Base-by-base conservation (phyloP, 106 monocot species). In the Gastrodia elata region DNA sequence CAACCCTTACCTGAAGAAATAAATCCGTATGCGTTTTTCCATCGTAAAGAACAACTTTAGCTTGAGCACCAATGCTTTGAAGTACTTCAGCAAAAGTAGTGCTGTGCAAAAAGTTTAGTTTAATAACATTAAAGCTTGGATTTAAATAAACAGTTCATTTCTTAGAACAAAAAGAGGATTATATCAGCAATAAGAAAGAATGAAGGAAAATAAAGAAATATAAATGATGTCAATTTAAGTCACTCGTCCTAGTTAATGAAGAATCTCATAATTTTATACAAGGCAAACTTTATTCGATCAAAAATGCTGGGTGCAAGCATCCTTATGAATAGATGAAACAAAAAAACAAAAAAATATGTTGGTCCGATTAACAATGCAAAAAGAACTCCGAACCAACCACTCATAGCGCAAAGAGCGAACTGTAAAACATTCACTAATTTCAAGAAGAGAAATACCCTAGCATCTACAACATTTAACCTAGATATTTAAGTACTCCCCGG, bases 11-110 rank as follows among this genome's bases (percentile, higher is more conserved):
- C 87, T 91, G 91, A 76, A 91, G 78, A 76, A 91, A 91, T 42
- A 91, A 59, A 76, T 91, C 91, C n/a, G 91, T 91, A 28, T 91
- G 91, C 37, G 91, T 87, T 76, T 91, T 91, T 40, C 83, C 87
- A 79, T 91, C 83, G 75, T 81, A 91, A 0, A 87, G 73, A n/a
- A 91, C 71, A 68, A 87, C 49, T 76, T 80, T 79, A 61, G 71
- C 82, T 79, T 81, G 58, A 43, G 39, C 80, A 57, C 85, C 84
- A 64, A 70, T 70, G 38, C 74, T 74, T 18, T 57, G 74, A 79
- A 91, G 84, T 38, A 85, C 82, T 78, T 87, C 87, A 35, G 78
- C 80, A 75, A 91, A 87, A 72, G 38, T 68, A 75, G 80, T 77
- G 55, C 91, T 91, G 85, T 71, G 75, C 34, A 68, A 6, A 18